These are phyloP conservation scores for Physcomitrium patens DNA, from an alignment of 225 moss, liverwort and hornwort species.

Conservation along the genomic window DNA sequence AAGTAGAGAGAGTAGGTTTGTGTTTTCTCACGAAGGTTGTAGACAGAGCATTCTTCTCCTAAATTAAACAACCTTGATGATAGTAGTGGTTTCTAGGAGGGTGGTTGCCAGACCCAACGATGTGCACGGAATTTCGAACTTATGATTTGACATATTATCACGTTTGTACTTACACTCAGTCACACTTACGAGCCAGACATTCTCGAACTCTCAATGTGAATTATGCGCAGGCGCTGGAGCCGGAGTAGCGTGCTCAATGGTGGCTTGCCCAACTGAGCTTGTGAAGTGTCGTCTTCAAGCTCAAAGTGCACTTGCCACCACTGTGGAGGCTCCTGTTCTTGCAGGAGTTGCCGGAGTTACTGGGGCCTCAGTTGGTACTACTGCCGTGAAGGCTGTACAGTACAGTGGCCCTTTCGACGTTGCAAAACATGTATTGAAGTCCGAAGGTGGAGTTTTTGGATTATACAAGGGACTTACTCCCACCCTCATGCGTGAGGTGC, in stretches of 20 bases:
- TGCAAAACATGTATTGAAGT: conserved; percentile 75
- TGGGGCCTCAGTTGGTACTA: conserved; percentile 41
- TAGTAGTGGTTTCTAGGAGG: too few relatives aligned
- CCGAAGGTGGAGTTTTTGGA: conserved; percentile 78
- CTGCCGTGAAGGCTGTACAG: conserved; percentile 47
- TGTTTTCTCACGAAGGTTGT: too few relatives aligned
- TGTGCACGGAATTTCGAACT: too few relatives aligned
- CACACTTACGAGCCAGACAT: neutral
- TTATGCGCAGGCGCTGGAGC: conserved; percentile 56
- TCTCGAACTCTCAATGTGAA: neutral
- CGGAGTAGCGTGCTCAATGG: conserved; percentile 57
- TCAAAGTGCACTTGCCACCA: conserved; percentile 72
- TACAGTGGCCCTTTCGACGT: conserved; percentile 87
- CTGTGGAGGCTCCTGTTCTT: conserved; percentile 50
- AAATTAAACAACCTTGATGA: too few relatives aligned
- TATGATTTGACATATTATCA: too few relatives aligned
- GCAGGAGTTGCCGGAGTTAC: too few relatives aligned
- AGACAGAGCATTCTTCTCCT: too few relatives aligned
- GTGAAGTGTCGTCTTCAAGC: conserved; percentile 82
- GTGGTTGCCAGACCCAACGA: too few relatives aligned
- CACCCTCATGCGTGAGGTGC: conserved; percentile 91
- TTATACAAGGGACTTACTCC: conserved; percentile 85
- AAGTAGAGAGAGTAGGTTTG: too few relatives aligned
- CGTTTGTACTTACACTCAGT: too few relatives aligned
- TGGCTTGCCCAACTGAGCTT: conserved; percentile 64